Percentiles rank a stretch among this genome's conserved stretches.
Conservation (phyloP, 176 grass and related monocot species). For the Tuctoria greenei region DNA sequence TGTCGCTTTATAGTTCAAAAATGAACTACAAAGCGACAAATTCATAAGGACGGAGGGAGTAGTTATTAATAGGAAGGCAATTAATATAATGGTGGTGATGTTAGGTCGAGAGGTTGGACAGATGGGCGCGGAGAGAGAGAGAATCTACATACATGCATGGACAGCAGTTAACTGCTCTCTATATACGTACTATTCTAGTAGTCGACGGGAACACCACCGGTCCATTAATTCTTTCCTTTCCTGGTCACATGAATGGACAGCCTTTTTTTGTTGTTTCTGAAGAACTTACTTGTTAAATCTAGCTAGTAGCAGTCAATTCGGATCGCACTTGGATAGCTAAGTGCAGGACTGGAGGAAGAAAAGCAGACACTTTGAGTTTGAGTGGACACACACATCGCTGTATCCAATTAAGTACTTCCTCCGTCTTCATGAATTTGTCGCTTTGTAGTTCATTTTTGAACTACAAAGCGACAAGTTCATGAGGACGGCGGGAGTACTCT, state of each 20-base stretch:
- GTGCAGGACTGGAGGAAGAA: constrained; percentile 26
- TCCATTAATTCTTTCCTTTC: neutral
- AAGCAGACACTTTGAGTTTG: constrained; percentile 25
- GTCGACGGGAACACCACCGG: neutral
- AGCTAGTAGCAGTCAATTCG: neutral
- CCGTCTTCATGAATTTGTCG: too few species aligned
- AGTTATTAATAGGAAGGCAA: neutral
- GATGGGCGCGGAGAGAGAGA: constrained; percentile 8
- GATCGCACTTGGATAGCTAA: constrained; percentile 10
- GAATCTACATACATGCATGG: constrained; percentile 15
- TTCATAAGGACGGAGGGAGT: too few species aligned
- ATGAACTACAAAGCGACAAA: too few species aligned
- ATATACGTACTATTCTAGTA: neutral
- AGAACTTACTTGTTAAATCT: neutral
- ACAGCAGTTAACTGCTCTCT: constrained; percentile 24
- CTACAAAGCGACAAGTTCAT: too few species aligned
- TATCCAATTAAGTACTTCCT: too few species aligned
- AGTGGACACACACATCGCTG: constrained; percentile 18
- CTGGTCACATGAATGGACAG: neutral
- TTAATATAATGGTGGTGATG: constrained; percentile 13
- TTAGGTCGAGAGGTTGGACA: constrained; percentile 44
- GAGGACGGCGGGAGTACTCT: too few species aligned
- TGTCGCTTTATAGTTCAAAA: too few species aligned
- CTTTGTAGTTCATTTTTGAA: too few species aligned
- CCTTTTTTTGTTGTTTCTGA: constrained; percentile 4